Evolutionary conservation across 1,284 basidiomycete species (phyloP), one percentile per base, ranked within the genome.

Genomic region (Moniliophthora roreri): DNA sequence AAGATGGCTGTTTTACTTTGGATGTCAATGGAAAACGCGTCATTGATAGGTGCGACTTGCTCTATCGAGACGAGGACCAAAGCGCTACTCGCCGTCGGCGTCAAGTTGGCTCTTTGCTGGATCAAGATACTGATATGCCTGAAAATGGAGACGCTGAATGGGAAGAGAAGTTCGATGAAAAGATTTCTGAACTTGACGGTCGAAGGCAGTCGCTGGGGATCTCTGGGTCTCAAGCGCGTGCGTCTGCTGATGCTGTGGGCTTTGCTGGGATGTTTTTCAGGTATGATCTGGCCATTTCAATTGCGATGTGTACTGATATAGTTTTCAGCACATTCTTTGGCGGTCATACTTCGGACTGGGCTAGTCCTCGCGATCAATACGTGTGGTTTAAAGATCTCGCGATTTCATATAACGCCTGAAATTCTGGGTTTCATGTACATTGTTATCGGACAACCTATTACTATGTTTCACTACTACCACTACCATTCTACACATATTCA

Each of bases 191-290:
- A 32, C 28, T 32, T 32, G 28, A 11, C 11, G 28, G 28, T 32
- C 28, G 28, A 32, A 6, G 28, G 28, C 28, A 11, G 11, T 32
- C n/a, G n/a, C n/a, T n/a, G n/a, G 28, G 11, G 11, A 11, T 11
- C 7, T 32, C 11, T 32, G 28, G 28, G 6, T 6, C 28, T 6
- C 28, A 32, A 32, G 28, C 6, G 11, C 6, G 28, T 32, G 11
- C 28, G 11, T 32, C 28, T 11, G 11, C 6, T 32, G 28, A 32
- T 9, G 42, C 75, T 4, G 70, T 83, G 5, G 81, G 78, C 5
- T 87, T 89, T 58, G 63, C 71, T 3, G 87, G 88, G 0, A 68
- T 91, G 38, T 91, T 91, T 68, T 90, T 90, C 70, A 89, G 87
- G 87, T 84, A 65, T 6, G 67, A 50, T 52, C n/a, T 24, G 35